Evolutionary conservation across 169 alveolate genomes (phyloP).

Genomic region (Babesia divergens): DNA sequence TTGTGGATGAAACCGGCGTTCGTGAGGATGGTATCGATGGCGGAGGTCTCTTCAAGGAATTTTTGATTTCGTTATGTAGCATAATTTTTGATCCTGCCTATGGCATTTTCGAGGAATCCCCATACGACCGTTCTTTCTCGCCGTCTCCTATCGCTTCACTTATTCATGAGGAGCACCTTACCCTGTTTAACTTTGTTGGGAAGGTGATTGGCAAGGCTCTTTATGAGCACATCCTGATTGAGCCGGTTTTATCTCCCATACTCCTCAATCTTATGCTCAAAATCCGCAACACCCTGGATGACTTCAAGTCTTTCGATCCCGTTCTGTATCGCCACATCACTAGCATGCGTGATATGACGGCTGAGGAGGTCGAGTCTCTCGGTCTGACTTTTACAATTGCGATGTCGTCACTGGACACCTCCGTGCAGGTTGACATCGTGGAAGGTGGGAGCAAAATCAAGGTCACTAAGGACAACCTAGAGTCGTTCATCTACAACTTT

Average conservation of each 20-base stretch:
- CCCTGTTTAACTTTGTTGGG: slow-evolving; percentile 77
- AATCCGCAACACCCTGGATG: slow-evolving; percentile 80
- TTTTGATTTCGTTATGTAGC: slow-evolving; percentile 84
- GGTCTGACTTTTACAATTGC: slow-evolving; percentile 56
- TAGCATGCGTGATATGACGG: slow-evolving; percentile 50
- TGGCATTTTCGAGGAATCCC: slow-evolving; percentile 79
- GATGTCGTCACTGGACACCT: slow-evolving; percentile 22
- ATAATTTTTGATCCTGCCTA: slow-evolving; percentile 83
- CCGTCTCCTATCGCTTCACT: slow-evolving; percentile 71
- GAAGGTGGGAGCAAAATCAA: slow-evolving; percentile 42
- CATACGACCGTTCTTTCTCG: slow-evolving; percentile 61
- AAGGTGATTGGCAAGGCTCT: slow-evolving; percentile 89
- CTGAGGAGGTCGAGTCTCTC: slow-evolving; percentile 34
- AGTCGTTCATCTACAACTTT: slow-evolving; percentile 34
- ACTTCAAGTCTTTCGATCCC: slow-evolving; percentile 77
- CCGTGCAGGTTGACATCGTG: slow-evolving; percentile 31
- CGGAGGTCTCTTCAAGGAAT: slow-evolving; percentile 97
- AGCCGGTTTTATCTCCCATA: slow-evolving; percentile 85
- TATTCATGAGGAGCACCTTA: slow-evolving; percentile 63
- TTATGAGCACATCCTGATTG: slow-evolving; percentile 87
- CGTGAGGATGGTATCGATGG: slow-evolving; percentile 95
- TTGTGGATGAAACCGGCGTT: slow-evolving; percentile 84
- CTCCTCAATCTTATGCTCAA: slow-evolving; percentile 83
- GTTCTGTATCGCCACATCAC: slow-evolving; percentile 37
- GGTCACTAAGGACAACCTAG: slow-evolving; percentile 52